Base-by-base conservation (phyloP, 2,329 filamentous ascomycete species). In the Colletotrichum musicola region DNA sequence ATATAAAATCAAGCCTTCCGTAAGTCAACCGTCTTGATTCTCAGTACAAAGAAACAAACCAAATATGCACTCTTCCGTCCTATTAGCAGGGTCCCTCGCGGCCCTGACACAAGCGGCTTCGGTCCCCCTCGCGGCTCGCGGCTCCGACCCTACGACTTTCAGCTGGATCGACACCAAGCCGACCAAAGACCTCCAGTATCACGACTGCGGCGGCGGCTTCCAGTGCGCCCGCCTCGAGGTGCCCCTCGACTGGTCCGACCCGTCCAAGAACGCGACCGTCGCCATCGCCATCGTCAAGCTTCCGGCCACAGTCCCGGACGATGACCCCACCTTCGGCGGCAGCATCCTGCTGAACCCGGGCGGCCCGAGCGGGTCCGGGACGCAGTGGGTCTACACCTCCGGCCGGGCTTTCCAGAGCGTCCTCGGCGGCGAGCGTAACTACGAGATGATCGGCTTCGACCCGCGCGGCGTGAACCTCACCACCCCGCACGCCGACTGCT, bases 171-270 rank as follows among this genome's bases (percentile, higher is more conserved):
- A 68, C 20, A 71, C 83, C 50, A 74, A 62, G 4, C 79, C 82
- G 1, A 77, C 76, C 2, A 53, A 69, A 18, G 72, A 79, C 40
- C 74, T 85, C 35, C 70, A 75, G 5, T 84, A 80, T 62, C 77
- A 80, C 44, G 71, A 73, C 7, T 85, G 83, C 74, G 83, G 81
- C 73, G 73, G 72, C 7, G 72, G 57, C 4, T 77, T 77, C 64
- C 74, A 77, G 40, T 85, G 83, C 64, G 82, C 83, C 1, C 78
- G 80, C 10, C 80, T 85, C 18, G 47, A 74, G 2, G 77, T 84
- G 6, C 82, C 82, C 0, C 77, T 84, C 25, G 78, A 85, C 74
- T 85, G 81, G 80, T 75, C 73, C 4, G 72, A 79, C 3, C 47
- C 58, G 4, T 44, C 35, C 16, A 61, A 44, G 6, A 61, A 61